These are phyloP conservation scores for Carnegiea gigantea DNA, from an alignment of 179 eudicot genomes.

Conservation along the genomic window DNA sequence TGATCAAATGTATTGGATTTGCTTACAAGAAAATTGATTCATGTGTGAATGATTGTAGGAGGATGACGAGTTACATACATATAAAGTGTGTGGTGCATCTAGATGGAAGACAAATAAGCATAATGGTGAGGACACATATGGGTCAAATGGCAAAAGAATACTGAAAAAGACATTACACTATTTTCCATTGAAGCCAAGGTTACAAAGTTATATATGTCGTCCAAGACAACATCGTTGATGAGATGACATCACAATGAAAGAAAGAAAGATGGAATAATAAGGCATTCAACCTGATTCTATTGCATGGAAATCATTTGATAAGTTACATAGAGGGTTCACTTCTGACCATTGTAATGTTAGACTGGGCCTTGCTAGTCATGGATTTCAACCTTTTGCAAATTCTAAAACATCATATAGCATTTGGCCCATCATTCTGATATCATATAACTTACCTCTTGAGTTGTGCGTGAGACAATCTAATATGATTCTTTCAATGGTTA, in stretches of 20 bases:
- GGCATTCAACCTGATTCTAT: background rate
- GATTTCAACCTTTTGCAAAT: conserved; percentile 17
- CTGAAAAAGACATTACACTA: conserved; percentile 9
- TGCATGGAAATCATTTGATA: conserved; percentile 1
- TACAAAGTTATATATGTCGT: conserved; percentile 20
- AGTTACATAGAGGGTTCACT: background rate
- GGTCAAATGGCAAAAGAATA: background rate
- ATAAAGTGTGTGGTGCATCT: background rate
- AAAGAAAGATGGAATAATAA: background rate
- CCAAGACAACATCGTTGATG: background rate
- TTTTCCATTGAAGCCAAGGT: conserved; percentile 12
- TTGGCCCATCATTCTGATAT: conserved; percentile 12
- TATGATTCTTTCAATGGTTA: too few relatives aligned
- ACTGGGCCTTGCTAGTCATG: conserved; percentile 18
- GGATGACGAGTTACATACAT: background rate
- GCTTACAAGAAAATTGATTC: too few relatives aligned
- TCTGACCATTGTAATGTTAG: conserved; percentile 11
- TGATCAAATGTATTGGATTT: background rate
- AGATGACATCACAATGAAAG: conserved; percentile 5
- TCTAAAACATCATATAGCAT: conserved; percentile 3
- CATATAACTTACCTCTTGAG: conserved; percentile 15
- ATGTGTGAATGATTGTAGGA: background rate
- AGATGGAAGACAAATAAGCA: background rate
- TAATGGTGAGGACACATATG: background rate
- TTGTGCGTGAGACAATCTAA: conserved; percentile 13